Evolutionary conservation across 306 rosid genomes (phyloP), one percentile per base, ranked within the genome.

Genomic region (Gynostemma pentaphyllum): DNA sequence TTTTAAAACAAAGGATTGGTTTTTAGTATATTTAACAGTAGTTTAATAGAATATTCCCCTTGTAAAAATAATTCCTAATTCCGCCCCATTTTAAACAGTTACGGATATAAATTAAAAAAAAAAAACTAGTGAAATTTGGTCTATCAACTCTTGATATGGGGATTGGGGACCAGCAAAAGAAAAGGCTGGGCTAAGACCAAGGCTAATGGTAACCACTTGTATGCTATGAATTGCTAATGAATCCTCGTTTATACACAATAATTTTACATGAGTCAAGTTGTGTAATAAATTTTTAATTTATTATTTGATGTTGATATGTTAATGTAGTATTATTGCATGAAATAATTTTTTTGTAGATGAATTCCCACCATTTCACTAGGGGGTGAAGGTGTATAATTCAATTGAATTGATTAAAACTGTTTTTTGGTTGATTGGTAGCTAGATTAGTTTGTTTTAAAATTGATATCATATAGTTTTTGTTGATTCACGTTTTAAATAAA

Each of bases 261-360:
- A 32, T 32, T 30, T 32, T 32, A 21, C 36, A 18, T 34, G 18
- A 56, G 32, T 18, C 45, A 56, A 56, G 26, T 19, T 32, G 10
- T 56, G 16, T 19, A 56, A 56, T 56, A 56, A 34, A 56, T 56
- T 34, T 18, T 2, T 10, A n/a, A 9, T 56, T 34, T n/a, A 56
- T 56, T 56, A 56, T 56, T 56, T 56, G 27, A 56, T 34, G 45
- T 55, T 30, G n/a, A n/a, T n/a, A n/a, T n/a, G n/a, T n/a, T n/a
- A n/a, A n/a, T n/a, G n/a, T n/a, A n/a, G 4, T 30, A 18, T 55
- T 2, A 54, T 55, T 30, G 44, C 45, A 56, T 56, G 32, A 23
- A 34, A 56, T 34, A 10, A 10, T 18, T 34, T 56, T n/a, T n/a
- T 11, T 34, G n/a, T 34, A 32, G 29, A 1, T 19, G 32, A 19